Base-by-base conservation (phyloP, 1,284 basidiomycete species). In the Tausonia pullulans region DNA sequence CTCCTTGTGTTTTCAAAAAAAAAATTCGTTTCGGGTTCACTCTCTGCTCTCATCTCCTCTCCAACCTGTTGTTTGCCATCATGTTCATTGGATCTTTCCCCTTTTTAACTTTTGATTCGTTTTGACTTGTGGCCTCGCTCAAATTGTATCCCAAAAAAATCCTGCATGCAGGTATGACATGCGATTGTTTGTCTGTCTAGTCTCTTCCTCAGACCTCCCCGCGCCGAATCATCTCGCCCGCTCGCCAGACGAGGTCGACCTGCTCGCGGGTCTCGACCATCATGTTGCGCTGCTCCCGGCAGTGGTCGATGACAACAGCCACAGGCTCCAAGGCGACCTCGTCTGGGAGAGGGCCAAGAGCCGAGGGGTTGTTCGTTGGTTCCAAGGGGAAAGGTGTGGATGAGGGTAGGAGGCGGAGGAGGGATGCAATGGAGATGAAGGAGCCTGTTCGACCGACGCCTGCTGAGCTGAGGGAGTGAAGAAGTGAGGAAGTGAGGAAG, bases 361-460 rank as follows among this genome's bases (percentile, higher is more conserved):
- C 40, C n/a, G 59, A 40, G 3, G 53, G 51, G 4, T 51, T 51
- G 4, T 14, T 16, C 2, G 14, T 13, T 10, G 61, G 27, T 27
- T 27, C 2, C 27, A 27, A 27, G 27, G 27, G 61, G 55, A 62
- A 58, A 7, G 49, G 16, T 2, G 16, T 63, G 39, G 68, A 13
- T 1, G 40, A 50, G 0, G 52, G 27, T 2, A 60, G 59, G 8
- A 60, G 52, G 6, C 63, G 63, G 27, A 43, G 45, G 51, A 64
- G 63, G n/a, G 63, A 71, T 3, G 72, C 68, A 44, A 74, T 69
- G 8, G 75, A 72, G 58, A 78, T 75, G 55, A 75, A 70, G 1
- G 77, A 77, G 3, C 78, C 78, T 3, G 76, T 78, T 5, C 78
- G 69, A 6, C 78, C 78, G n/a, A 78, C 74, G 3, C 78, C 78